phyloP scores from a whole-genome alignment of 345 rosid genomes.

The Salix exigua region DNA sequence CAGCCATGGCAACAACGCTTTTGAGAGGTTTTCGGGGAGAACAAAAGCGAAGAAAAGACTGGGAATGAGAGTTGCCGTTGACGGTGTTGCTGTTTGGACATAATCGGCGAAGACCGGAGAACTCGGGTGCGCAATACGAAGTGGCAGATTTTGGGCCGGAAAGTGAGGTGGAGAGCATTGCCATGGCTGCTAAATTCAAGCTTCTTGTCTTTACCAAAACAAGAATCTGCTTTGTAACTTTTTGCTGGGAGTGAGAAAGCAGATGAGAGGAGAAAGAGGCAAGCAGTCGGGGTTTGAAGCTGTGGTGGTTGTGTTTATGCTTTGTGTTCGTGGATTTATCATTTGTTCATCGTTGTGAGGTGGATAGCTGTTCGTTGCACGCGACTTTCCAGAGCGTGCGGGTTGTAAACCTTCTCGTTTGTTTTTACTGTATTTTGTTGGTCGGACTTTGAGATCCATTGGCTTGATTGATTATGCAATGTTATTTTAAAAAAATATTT shows the following conservation, averaged over 20 bases:
- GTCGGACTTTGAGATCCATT: no score
- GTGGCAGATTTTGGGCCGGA: slow-evolving; percentile 36
- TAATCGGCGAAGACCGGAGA: slow-evolving; percentile 56
- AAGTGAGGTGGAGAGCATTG: slow-evolving; percentile 51
- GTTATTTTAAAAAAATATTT: no score
- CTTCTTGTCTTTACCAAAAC: neutral
- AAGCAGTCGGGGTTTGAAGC: neutral
- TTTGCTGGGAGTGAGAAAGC: neutral
- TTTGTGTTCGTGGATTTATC: neutral
- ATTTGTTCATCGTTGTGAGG: neutral
- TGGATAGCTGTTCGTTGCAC: neutral
- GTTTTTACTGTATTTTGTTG: neutral
- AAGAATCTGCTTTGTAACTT: neutral
- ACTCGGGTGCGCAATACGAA: slow-evolving; percentile 31
- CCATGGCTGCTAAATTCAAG: slow-evolving; percentile 30
- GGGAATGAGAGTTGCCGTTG: slow-evolving; percentile 27
- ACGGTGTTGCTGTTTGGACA: slow-evolving; percentile 35
- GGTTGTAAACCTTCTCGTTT: neutral
- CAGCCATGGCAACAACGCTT: slow-evolving; percentile 77
- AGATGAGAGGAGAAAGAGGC: neutral
- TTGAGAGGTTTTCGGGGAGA: slow-evolving; percentile 52
- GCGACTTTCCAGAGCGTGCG: slow-evolving; percentile 6
- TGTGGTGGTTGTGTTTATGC: slow-evolving; percentile 5
- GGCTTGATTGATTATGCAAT: no score
- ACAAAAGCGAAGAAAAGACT: slow-evolving; percentile 42